Base-by-base conservation (phyloP, 129 eudicot genomes). In the Flaveria sonorensis region DNA sequence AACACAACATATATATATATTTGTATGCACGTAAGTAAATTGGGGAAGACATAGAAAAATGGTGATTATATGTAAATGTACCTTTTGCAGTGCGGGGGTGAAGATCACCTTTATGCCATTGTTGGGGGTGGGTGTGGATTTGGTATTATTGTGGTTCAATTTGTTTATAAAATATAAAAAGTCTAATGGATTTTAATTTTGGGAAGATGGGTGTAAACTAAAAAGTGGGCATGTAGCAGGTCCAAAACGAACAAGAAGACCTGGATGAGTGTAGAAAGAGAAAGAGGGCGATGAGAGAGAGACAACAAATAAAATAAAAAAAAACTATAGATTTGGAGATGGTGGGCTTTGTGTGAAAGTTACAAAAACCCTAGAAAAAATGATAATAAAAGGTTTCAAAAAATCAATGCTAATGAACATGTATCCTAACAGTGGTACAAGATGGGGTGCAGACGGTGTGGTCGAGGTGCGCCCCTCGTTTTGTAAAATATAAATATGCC, bases 211-310 rank as follows among this genome's bases (percentile, higher is more conserved):
- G 82, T 73, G 69, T 78, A 77, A 64, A 81, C 82, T 85, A 87
- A 66, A 88, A 86, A 70, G 81, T 83, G 85, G 89, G 83, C 87
- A 77, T 88, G 90, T 77, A 85, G 80, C 88, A 81, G 91, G 93
- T 90, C 89, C 91, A 83, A 88, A 81, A 73, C 83, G 84, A 82
- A 70, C 80, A 83, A 53, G 72, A 81, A 48, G 78, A 75, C 62
- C 45, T 71, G 80, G 73, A 73, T 82, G 75, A 53, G 80, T 83
- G 13, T 53, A 68, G 82, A 81, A 86, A 77, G 81, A 71, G 73
- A 52, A 39, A n/a, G 40, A 19, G 20, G 62, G 76, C 39, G 78
- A 74, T 72, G 79, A 60, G 76, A 73, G 83, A 8, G 60, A 65
- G 40, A 42, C 40, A 36, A 36, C 40, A 36, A 36, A 36, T 36